Base-by-base conservation (phyloP, 805 yeast species). In the Ogataea pignaliae region DNA sequence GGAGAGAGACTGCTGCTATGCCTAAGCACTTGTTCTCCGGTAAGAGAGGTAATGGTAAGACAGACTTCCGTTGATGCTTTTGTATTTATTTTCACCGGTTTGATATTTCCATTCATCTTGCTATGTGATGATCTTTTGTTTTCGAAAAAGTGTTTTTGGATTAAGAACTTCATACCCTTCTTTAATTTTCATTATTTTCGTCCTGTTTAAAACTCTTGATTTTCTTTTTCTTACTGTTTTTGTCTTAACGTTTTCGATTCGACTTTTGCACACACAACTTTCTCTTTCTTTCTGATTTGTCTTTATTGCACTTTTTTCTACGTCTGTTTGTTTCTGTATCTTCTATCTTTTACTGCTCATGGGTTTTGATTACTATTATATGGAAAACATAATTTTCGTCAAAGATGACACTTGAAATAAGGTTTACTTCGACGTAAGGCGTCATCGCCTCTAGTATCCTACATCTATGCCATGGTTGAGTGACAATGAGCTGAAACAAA, bases 21-120 rank as follows among this genome's bases (percentile, higher is more conserved):
- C 96, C 97, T 52, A 91, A 90, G 75, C 99, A 93, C 71, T 75
- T 93, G 77, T 86, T 85, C 74, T 72, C 88, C 59, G 99, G 99
- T 71, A 93, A 93, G 78, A 83, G 99, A 72, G 95, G 97, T 74
- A 81, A 80, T 60, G 97, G 97, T 67, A 85, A 84, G 67, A 83
- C 88, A 52, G 96, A 88, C 67, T 79, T 86, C 71, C 91, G 98
- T 76, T 88, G 74, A 43, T 16, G 21, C 13, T 8, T 15, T 31
- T 17, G 17, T 36, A 4, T 30, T 9, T 6, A 10, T 30, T 30
- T 9, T 30, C 9, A n/a, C 33, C 5, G 9, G 13, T 30, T 4
- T 10, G 33, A 5, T 13, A 30, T 30, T 30, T 30, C 14, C 10
- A 30, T 30, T 5, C 33, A 13, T 30, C 14, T 10, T 13, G n/a